Evolutionary conservation across 257 asterid species (phyloP), one percentile per base, ranked within the genome.

Genomic region (Solanum chiquidenum): DNA sequence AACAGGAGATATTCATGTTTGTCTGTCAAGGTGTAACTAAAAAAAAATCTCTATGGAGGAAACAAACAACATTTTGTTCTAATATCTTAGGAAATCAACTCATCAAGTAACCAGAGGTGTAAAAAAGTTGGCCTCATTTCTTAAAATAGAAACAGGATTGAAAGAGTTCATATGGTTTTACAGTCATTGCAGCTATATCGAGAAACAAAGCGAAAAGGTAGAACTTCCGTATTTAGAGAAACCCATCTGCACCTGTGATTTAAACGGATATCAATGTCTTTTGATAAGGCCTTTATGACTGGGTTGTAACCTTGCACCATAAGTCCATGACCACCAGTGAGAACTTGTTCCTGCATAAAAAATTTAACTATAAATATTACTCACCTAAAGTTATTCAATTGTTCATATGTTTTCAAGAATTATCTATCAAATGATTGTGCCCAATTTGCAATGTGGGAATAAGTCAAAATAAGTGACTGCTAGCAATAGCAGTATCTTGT

Each of bases 291-390:
- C 92, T 94, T 92, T 82, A 97, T 91, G 72, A 97, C 93, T 6
- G 99, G 99, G 89, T 91, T 90, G 85, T 97, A 97, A 88, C 99
- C 99, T 91, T 96, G 98, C 87, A 97, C 98, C 99, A 97, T 96
- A 74, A 97, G 98, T 87, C 99, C 99, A 89, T 97, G 99, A 87
- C 99, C 99, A 87, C 99, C 99, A 38, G 99, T 90, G 86, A 97
- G 99, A 87, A 97, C 98, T 88, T 93, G 88, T 91, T 97, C 99
- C 99, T 97, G 95, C 88, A 92, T 83, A 80, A 73, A 38, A 90
- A 84, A 58, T 34, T 38, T 29, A 46, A 49, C 75, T 68, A 46
- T 44, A 2, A 0, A 31, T 80, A 29, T 80, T 49, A 60, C 66
- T 44, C 18, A 29, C 52, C 52, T 35, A 14, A 27, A 40, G 33